Evolutionary conservation across 2,329 filamentous ascomycete genomes (phyloP), one percentile per base, ranked within the genome.

Genomic region (Ploettnerulaceae sp.): DNA sequence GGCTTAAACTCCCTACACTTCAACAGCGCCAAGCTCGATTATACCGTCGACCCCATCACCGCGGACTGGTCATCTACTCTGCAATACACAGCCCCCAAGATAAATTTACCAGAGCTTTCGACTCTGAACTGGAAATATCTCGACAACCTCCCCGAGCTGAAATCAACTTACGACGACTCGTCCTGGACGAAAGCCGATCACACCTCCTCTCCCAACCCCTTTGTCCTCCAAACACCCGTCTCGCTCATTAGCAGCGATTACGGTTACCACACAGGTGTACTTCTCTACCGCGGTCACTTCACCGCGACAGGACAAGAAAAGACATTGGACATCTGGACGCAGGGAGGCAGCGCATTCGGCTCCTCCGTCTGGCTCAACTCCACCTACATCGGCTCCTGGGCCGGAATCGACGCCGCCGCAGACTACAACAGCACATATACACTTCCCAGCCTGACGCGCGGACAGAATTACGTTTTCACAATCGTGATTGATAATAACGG

Each of bases 401-500:
- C 70, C 2, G 84, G 84, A 8, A 71, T 69, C 31, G 74, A 75
- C 49, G 66, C 66, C 3, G 65, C 71, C 2, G 62, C 60, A 0
- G 71, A 72, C 43, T 69, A 72, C 49, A 82, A 77, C 55, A 66
- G 71, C 1, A 82, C 74, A 0, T 81, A 82, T 60, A 67, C 66
- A 0, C 65, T 87, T 0, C 71, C 79, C 0, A 66, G 68, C 6
- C 68, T 86, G 3, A 57, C 60, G 0, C 60, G 69, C 0, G 79
- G 76, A 3, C 68, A 71, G 18, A 56, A 64, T 0, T 81, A 86
- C 59, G 71, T 82, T 8, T 62, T 90, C 53, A 89, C 85, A 0
- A 69, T 89, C 1, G 64, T 89, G 0, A 69, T 90, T 11, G 86
- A 90, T 63, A 82, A 82, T 63, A 86, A 82, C 67, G 85, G 86